phyloP scores from a whole-genome alignment of 1,284 basidiomycete genomes.

The Xanthoconium separans region DNA sequence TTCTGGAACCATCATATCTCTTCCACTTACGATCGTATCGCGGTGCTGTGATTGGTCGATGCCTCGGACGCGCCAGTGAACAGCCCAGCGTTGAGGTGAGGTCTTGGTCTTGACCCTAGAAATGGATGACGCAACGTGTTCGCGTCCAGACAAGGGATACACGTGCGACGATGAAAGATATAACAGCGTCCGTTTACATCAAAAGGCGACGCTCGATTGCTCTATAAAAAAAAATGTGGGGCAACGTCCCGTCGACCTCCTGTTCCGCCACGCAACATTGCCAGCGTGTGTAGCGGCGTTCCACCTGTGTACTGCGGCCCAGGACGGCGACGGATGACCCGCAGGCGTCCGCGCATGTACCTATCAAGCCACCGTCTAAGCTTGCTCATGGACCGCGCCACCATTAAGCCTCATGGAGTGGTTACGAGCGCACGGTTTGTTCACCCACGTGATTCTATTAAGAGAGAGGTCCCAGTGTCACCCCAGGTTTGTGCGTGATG shows the following conservation, averaged over 20 bases:
- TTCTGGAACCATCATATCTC: slow-evolving; percentile 20
- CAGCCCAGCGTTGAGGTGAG: neutral
- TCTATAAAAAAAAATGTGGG: neutral
- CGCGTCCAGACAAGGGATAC: neutral
- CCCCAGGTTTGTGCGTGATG: slow-evolving; percentile 13
- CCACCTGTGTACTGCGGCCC: slow-evolving; percentile 13
- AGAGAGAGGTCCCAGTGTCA: neutral
- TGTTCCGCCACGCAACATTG: slow-evolving; percentile 14
- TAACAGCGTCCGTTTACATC: slow-evolving; percentile 4
- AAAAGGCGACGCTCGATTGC: neutral
- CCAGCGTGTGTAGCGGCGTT: slow-evolving; percentile 13
- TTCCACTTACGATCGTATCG: slow-evolving; percentile 13
- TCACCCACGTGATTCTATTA: slow-evolving; percentile 9
- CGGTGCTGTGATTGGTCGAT: slow-evolving; percentile 15
- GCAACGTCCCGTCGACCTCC: slow-evolving; percentile 4
- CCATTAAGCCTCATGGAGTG: slow-evolving; percentile 5
- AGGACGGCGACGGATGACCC: slow-evolving; percentile 13
- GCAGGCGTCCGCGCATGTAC: slow-evolving; percentile 7
- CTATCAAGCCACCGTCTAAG: slow-evolving; percentile 25
- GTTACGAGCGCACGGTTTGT: neutral
- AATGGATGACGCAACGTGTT: slow-evolving; percentile 4
- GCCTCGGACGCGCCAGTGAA: slow-evolving; percentile 13
- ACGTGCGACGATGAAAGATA: slow-evolving; percentile 5
- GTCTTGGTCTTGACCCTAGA: slow-evolving; percentile 3
- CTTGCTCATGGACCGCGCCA: slow-evolving; percentile 7